Conservation (phyloP, 1,139 yeast genomes). For the Komagataea norvegica region DNA sequence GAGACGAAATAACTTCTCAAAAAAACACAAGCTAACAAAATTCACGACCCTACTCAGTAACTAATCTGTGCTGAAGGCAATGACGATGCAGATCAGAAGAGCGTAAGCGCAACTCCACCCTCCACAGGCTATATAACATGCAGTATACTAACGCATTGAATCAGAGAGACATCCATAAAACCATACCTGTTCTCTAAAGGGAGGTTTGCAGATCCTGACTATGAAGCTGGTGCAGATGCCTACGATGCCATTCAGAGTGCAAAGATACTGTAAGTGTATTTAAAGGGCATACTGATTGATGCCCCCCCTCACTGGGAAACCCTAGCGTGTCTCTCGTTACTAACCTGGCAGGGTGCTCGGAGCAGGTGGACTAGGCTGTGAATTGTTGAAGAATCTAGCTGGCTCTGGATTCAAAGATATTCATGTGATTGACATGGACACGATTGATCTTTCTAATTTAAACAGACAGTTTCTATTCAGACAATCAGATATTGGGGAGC, state of each 20-base stretch:
- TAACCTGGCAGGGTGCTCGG: constrained; percentile 52
- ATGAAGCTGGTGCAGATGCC: constrained; percentile 31
- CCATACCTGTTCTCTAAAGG: constrained; percentile 32
- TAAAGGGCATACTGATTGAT: not conserved
- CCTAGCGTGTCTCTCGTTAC: too few species aligned
- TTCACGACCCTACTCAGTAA: not conserved
- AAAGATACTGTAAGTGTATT: constrained; percentile 31
- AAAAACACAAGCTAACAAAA: too few species aligned
- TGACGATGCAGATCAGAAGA: constrained; percentile 9
- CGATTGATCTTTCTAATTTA: constrained; percentile 83
- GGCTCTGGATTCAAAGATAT: constrained; percentile 70
- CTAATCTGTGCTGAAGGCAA: not conserved
- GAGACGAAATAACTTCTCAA: too few species aligned
- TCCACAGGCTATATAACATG: too few species aligned
- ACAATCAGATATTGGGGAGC: constrained; percentile 63
- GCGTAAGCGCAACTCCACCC: constrained; percentile 7
- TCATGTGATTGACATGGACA: constrained; percentile 91
- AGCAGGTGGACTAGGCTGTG: constrained; percentile 97
- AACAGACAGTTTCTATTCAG: constrained; percentile 88
- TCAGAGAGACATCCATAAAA: constrained; percentile 21
- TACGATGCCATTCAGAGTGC: constrained; percentile 27
- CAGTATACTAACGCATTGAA: constrained; percentile 4
- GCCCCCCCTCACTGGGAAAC: too few species aligned
- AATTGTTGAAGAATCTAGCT: constrained; percentile 78
- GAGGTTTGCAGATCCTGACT: constrained; percentile 35